Percentiles rank a stretch among this genome's conserved stretches.
Evolutionary conservation across 352 stramenopile genomes (phyloP).

Genomic region (Halophytophthora batemanensis): DNA sequence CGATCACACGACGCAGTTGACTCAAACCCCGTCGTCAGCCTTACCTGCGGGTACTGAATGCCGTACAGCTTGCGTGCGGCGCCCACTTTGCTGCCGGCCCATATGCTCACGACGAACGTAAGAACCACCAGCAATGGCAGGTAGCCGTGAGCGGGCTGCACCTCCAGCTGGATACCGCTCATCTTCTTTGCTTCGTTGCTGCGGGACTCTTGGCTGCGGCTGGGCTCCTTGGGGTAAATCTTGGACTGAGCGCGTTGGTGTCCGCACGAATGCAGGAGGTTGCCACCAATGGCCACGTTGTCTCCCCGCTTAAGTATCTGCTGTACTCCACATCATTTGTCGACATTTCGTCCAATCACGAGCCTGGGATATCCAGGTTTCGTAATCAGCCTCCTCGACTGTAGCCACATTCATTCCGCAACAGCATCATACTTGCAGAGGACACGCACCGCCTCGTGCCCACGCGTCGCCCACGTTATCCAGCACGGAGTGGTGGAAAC

Average conservation of each 20-base stretch:
- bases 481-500: not conserved
- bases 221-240: slow-evolving; percentile 3
- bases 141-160: slow-evolving; percentile 49
- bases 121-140: slow-evolving; percentile 49
- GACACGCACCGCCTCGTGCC: too few species aligned
- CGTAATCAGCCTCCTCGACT: too few species aligned
- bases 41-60: slow-evolving; percentile 50
- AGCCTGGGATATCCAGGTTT: too few species aligned
- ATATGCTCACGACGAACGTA: slow-evolving; percentile 48
- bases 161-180: slow-evolving; percentile 19
- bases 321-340: too few species aligned
- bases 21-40: not conserved
- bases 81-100: slow-evolving; percentile 50
- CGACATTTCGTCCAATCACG: too few species aligned
- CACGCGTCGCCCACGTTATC: too few species aligned
- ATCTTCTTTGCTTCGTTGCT: slow-evolving; percentile 2
- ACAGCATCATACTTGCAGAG: too few species aligned
- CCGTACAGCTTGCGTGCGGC: slow-evolving; percentile 64
- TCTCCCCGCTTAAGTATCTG: too few species aligned
- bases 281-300: not conserved
- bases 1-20: not conserved
- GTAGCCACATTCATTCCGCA: too few species aligned
- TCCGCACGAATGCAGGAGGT: not conserved
- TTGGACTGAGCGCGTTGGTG: not conserved
- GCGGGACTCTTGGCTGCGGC: not conserved